phyloP scores from a whole-genome alignment of 495 filamentous ascomycete species.

The Tuber umbilicatum region DNA sequence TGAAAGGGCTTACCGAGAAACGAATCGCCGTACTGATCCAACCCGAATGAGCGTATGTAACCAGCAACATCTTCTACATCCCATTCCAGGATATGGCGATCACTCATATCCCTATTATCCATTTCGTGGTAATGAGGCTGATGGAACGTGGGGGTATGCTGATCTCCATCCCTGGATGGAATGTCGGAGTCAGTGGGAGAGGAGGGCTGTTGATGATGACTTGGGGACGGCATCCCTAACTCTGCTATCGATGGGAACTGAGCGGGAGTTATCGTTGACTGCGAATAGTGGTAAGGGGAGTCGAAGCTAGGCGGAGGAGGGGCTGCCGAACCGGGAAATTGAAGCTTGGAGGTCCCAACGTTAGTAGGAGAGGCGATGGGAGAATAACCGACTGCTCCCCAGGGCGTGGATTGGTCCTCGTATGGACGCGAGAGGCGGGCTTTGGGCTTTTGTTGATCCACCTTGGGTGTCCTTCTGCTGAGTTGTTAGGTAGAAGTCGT shows the following conservation, averaged over 20 bases:
- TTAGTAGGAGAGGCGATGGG: conserved; percentile 27
- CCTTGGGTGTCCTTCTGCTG: conserved; percentile 17
- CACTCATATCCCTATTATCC: conserved; percentile 29
- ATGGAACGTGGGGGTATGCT: conserved; percentile 32
- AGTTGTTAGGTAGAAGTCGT: not conserved
- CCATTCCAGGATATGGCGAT: conserved; percentile 68
- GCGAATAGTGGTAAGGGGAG: conserved; percentile 12
- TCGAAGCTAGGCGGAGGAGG: conserved; percentile 25
- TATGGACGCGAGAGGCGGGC: conserved; percentile 35
- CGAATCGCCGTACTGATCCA: conserved; percentile 73
- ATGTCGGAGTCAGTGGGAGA: conserved; percentile 31
- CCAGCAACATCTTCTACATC: conserved; percentile 79
- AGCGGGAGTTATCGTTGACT: conserved; percentile 8
- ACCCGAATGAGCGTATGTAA: conserved; percentile 69
- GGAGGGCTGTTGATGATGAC: conserved; percentile 22
- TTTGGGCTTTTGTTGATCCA: conserved; percentile 32
- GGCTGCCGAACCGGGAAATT: conserved; percentile 21
- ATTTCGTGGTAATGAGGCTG: conserved; percentile 9
- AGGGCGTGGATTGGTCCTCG: conserved; percentile 29
- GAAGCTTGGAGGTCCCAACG: conserved; percentile 17
- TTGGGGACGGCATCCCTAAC: conserved; percentile 34
- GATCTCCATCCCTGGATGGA: conserved; percentile 31
- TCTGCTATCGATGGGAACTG: conserved; percentile 30
- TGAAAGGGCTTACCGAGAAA: conserved; percentile 51
- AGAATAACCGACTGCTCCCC: conserved; percentile 32